A percentile compares a stretch with the other conserved stretches of the same genome.
Conservation (phyloP, 2,329 filamentous ascomycete genomes). For the Chaetothyriales sp. region DNA sequence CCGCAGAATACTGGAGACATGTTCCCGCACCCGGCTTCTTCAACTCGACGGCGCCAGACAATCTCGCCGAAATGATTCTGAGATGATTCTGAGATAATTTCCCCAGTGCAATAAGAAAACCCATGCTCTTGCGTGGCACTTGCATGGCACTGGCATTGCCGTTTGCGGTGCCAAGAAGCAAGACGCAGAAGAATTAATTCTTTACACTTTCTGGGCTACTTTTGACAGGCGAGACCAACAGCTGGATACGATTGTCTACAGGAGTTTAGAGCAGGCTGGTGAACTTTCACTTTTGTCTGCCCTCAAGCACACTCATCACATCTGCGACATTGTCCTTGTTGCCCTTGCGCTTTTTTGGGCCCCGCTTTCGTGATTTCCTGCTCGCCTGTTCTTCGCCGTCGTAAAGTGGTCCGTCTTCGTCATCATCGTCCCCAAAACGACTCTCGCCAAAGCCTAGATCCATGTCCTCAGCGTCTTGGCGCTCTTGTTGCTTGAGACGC, state of each 20-base stretch:
- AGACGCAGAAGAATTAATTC: too few species aligned
- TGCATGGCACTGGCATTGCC: too few species aligned
- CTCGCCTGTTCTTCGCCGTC: constrained; percentile 23
- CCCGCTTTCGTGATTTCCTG: constrained; percentile 37
- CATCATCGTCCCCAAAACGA: constrained; percentile 76
- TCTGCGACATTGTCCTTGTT: constrained; percentile 57
- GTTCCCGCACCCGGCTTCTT: too few species aligned
- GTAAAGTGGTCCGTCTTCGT: constrained; percentile 57
- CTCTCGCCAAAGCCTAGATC: constrained; percentile 90
- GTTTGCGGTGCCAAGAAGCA: too few species aligned
- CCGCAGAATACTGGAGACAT: not conserved
- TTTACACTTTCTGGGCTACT: not conserved
- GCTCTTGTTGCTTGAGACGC: constrained; percentile 26
- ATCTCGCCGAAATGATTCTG: too few species aligned
- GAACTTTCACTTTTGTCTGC: constrained; percentile 22
- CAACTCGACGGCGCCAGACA: too few species aligned
- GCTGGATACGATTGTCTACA: not conserved
- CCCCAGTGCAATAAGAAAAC: too few species aligned
- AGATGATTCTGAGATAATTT: too few species aligned
- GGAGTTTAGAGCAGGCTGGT: not conserved
- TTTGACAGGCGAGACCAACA: not conserved
- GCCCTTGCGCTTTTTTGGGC: constrained; percentile 39
- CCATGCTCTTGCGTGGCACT: too few species aligned
- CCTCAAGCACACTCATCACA: constrained; percentile 66
- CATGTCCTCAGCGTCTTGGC: constrained; percentile 51